These are phyloP conservation scores for Ziziphus jujuba DNA, from an alignment of 306 rosid genomes.

Conservation along the genomic window DNA sequence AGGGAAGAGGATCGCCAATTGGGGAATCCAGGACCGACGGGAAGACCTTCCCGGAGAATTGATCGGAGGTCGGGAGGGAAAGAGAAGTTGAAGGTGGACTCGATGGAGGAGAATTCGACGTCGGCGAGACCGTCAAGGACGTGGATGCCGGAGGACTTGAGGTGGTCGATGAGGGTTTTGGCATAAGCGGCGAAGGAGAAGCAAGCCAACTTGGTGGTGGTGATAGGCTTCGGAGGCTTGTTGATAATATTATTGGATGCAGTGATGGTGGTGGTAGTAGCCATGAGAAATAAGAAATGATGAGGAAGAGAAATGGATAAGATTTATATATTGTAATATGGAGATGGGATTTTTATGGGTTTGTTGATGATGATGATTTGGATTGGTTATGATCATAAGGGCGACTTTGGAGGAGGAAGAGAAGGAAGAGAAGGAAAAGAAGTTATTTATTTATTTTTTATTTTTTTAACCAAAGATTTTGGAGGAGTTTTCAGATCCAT, in stretches of 20 bases:
- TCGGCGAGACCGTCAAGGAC: constrained; percentile 61
- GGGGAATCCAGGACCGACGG: constrained; percentile 64
- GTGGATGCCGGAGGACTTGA: constrained; percentile 44
- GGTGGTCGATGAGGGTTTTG: constrained; percentile 40
- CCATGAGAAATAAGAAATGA: no score
- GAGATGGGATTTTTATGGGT: neutral
- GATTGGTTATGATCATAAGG: neutral
- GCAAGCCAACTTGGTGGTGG: constrained; percentile 47
- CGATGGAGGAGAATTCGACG: constrained; percentile 47
- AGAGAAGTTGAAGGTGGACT: constrained; percentile 49
- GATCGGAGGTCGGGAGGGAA: constrained; percentile 86
- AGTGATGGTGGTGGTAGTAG: neutral
- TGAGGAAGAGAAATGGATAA: neutral
- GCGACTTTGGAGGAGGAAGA: constrained; percentile 1
- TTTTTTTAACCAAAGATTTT: neutral
- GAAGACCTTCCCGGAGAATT: constrained; percentile 77
- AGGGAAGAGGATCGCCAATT: constrained; percentile 82
- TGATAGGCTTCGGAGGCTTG: constrained; percentile 21
- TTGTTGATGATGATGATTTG: neutral
- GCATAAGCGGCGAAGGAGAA: constrained; percentile 84
- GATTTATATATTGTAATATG: no score
- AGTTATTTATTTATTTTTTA: no score
- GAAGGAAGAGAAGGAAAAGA: constrained; percentile 7
- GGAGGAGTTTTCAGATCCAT: neutral
- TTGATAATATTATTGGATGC: neutral